phyloP scores from a whole-genome alignment of 306 rosid species.

The Elaeagnus macrophylla region DNA sequence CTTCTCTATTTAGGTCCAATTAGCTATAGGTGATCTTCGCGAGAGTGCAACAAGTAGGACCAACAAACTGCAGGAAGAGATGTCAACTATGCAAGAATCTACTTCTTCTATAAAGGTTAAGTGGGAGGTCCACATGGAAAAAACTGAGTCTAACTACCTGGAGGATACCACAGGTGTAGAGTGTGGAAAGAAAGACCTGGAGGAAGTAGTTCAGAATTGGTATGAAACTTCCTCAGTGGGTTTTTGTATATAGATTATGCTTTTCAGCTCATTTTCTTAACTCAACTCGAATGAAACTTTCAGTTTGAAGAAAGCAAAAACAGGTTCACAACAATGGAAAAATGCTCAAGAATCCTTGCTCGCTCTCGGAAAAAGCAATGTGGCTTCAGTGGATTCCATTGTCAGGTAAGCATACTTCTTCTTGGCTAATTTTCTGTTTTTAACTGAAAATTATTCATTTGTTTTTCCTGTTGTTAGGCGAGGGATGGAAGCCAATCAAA shows the following conservation, averaged over 20 bases:
- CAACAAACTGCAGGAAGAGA: constrained; percentile 64
- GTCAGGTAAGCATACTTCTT: constrained; percentile 50
- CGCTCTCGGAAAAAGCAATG: constrained; percentile 62
- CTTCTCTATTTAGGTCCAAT: constrained; percentile 52
- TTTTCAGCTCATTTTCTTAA: constrained; percentile 13
- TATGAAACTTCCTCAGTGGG: constrained; percentile 14
- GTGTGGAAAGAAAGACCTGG: constrained; percentile 72
- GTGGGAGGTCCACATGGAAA: constrained; percentile 85
- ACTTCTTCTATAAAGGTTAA: constrained; percentile 65
- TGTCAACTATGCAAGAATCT: constrained; percentile 81
- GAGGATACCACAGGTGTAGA: constrained; percentile 82
- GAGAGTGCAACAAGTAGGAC: constrained; percentile 86
- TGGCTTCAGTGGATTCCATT: constrained; percentile 69
- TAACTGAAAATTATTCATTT: constrained; percentile 9
- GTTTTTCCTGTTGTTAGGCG: constrained; percentile 38
- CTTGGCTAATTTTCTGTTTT: constrained; percentile 1
- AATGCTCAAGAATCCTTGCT: constrained; percentile 90
- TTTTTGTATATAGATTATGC: constrained; percentile 9
- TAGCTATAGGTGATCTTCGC: constrained; percentile 78
- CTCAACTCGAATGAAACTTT: constrained; percentile 14
- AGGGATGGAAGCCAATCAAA: constrained; percentile 75
- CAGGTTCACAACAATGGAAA: constrained; percentile 91
- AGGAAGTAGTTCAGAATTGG: constrained; percentile 85
- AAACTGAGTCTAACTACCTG: constrained; percentile 66
- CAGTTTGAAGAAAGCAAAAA: constrained; percentile 78